Conservation (phyloP, 2,329 filamentous ascomycete species). For the Botrytis paeoniae region DNA sequence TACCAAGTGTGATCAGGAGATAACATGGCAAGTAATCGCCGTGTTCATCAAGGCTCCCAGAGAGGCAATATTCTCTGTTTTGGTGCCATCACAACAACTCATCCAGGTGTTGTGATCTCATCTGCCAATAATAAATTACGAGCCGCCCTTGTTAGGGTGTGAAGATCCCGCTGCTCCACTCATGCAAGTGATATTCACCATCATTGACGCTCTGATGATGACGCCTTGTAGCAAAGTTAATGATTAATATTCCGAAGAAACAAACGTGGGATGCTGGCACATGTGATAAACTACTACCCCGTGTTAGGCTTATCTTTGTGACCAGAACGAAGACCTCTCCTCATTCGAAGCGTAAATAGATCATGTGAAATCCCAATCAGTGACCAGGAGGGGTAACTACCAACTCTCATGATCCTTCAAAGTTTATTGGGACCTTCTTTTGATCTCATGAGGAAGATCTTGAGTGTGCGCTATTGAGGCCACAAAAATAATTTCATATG, state of each 20-base stretch:
- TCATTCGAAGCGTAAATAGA: background rate
- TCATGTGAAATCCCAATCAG: background rate
- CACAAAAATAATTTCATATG: background rate
- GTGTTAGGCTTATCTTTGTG: background rate
- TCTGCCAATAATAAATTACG: background rate
- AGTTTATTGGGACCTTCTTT: background rate
- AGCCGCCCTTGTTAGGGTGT: background rate
- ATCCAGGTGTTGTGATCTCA: background rate
- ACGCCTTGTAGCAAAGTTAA: background rate
- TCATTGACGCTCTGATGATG: conserved; percentile 4
- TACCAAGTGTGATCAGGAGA: background rate
- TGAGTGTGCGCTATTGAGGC: background rate
- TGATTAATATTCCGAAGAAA: background rate
- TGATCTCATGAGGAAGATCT: background rate
- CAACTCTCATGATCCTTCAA: background rate
- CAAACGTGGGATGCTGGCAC: background rate
- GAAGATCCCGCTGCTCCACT: conserved; percentile 7
- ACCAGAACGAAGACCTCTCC: background rate
- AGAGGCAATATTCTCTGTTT: background rate
- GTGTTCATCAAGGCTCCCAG: background rate
- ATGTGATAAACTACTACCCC: background rate
- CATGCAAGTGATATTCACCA: conserved; percentile 11
- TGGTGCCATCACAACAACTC: background rate
- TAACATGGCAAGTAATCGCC: background rate
- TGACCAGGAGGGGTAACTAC: background rate